Evolutionary conservation across 257 asterid genomes (phyloP).

Genomic region (Lantana camara): DNA sequence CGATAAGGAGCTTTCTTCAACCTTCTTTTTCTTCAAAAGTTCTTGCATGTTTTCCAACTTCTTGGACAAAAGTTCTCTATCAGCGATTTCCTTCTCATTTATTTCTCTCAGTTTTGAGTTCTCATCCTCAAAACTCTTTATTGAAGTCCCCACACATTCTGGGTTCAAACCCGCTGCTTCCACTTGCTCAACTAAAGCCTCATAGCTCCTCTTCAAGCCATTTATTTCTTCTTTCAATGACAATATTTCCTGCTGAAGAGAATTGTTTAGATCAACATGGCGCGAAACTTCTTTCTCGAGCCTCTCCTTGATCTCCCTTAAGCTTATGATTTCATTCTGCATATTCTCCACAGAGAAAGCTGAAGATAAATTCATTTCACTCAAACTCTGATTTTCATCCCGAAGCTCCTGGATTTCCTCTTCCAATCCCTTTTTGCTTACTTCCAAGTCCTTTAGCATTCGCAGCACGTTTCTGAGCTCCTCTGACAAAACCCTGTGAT

Average conservation of each 20-base stretch:
- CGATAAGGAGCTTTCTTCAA: conserved; percentile 54
- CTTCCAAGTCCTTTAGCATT: conserved; percentile 64
- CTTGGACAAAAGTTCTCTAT: conserved; percentile 52
- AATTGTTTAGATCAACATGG: conserved; percentile 54
- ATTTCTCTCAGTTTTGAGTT: conserved; percentile 52
- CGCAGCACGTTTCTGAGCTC: conserved; percentile 71
- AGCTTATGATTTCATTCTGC: conserved; percentile 57
- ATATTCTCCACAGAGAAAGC: conserved; percentile 52
- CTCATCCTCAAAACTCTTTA: conserved; percentile 65
- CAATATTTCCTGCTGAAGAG: conserved; percentile 63
- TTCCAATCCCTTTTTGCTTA: conserved; percentile 53
- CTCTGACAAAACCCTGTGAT: conserved; percentile 51
- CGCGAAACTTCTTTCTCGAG: conserved; percentile 71
- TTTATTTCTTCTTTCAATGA: conserved; percentile 66
- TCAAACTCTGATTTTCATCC: conserved; percentile 62
- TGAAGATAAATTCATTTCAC: conserved; percentile 52
- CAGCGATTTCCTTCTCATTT: conserved; percentile 47
- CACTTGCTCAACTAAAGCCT: conserved; percentile 64
- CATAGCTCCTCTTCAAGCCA: conserved; percentile 59
- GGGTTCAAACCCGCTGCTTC: conserved; percentile 63
- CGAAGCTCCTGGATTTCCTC: conserved; percentile 56
- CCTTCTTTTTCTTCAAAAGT: conserved; percentile 44
- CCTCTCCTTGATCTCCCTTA: conserved; percentile 77
- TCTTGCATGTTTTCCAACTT: conserved; percentile 69
- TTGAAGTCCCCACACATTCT: conserved; percentile 42